A percentile compares a stretch with the other conserved stretches of the same genome.
These are phyloP conservation scores for Acanthamoeba divionensis DNA, from an alignment of 208 protist species.

Conservation along the genomic window DNA sequence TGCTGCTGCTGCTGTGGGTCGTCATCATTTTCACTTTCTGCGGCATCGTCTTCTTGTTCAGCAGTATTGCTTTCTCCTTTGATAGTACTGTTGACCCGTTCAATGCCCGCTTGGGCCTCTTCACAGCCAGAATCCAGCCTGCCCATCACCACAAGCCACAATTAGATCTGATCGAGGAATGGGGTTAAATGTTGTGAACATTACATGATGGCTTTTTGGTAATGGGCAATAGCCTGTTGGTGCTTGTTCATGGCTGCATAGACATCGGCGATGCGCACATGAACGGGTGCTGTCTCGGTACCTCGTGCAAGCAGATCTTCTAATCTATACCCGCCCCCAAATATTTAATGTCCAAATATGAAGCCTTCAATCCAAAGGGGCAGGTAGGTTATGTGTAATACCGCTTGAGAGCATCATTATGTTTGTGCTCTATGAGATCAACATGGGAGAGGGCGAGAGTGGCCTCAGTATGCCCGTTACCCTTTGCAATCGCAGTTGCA, in stretches of 20 bases:
- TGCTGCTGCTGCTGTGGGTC: no score
- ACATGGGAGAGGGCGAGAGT: neutral
- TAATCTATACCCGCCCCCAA: no score
- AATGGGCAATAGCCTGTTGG: neutral
- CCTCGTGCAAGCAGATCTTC: neutral
- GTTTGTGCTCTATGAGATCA: neutral
- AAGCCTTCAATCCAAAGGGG: neutral
- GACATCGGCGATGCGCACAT: neutral
- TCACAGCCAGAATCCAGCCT: neutral
- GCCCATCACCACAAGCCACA: neutral
- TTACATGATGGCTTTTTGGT: neutral
- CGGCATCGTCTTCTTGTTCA: no score
- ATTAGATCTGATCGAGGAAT: neutral
- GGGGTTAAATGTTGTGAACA: neutral
- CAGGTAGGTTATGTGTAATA: neutral
- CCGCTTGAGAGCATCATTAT: neutral
- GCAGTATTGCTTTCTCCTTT: no score
- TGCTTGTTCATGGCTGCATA: neutral
- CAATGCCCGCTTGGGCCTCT: neutral
- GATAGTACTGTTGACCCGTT: neutral
- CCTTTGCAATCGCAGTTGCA: neutral
- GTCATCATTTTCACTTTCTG: no score
- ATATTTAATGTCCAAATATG: no score
- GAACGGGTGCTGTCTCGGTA: neutral
- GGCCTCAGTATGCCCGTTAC: neutral